Base-by-base conservation (phyloP, 116 monocot species). In the Cymodocea nodosa region DNA sequence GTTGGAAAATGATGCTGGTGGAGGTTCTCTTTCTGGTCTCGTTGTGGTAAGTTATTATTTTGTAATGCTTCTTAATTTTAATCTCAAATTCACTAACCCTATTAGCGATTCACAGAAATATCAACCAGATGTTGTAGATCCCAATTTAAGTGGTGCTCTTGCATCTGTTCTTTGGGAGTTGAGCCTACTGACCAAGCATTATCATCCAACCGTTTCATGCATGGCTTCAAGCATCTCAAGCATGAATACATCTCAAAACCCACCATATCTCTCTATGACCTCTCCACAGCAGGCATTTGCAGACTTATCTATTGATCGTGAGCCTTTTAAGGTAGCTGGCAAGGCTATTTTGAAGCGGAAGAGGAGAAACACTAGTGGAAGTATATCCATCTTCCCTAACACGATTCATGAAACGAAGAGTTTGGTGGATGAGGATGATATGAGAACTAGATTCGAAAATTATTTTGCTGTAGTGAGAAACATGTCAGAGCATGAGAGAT, bases 161-260 rank as follows among this genome's bases (percentile, higher is more conserved):
- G 83, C 97, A 52, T 91, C 97, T 6, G 97, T 91, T 59, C 82
- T 98, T 9, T 98, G 97, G 97, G 97, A 98, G 55, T 80, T 98
- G n/a, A 91, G 88, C 62, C 78, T 98, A 8, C 76, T 91, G 56
- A 49, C 68, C 39, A 90, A 97, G 72, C 97, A 97, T 69, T 91
- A 85, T 25, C 78, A 97, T 35, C 78, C 87, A 30, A 73, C 78
- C 23, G 69, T 97, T 63, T 85, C 91, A 35, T 76, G 81, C 9
- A 82, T 83, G 73, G 92, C 88, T 39, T 77, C 77, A 13, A 80
- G 82, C 73, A 82, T 98, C 62, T 79, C 83, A 23, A 81, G 44
- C 68, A 79, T 86, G 88, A 69, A 65, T n/a, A 75, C 90, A 23
- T 24, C 73, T 18, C 87, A 84, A 53, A 77, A 70, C 70, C 85